Base-by-base conservation (phyloP, 140 eudicot genomes). In the Bidens hawaiensis region DNA sequence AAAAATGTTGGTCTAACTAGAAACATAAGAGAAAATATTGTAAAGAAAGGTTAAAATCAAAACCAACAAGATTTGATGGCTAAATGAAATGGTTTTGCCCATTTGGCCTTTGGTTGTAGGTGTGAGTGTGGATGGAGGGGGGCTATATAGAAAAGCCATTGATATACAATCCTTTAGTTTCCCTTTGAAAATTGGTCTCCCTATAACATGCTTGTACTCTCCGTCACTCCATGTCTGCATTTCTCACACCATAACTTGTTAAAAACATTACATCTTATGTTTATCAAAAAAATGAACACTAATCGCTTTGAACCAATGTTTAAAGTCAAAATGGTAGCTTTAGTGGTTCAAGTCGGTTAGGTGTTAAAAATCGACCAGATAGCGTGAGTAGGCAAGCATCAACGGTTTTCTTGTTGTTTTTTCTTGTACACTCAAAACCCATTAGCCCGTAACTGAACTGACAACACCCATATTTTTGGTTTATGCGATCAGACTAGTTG, bases 201-300 rank as follows among this genome's bases (percentile, higher is more conserved):
- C 97, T 31, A 90, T 90, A 40, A 90, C 97, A 70, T 90, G 95
- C 63, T 86, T 90, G 75, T 75, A 90, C 27, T 69, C 68, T 48
- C 95, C 95, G 30, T 67, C 79, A 47, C 90, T 86, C 95, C 94
- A 82, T 42, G 70, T 85, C 97, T 90, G 84, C 48, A 71, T 10
- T 15, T 24, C 3, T 64, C 53, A 72, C 30, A 65, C 5, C 48
- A 59, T 46, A 54, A 31, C 9, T 24, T 5, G 17, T 62, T 34
- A 47, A 30, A n/a, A 33, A 18, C n/a, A 36, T 6, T 41, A 31
- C n/a, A 55, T 55, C 21, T 53, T 51, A 12, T 23, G 23, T 51
- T 51, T 0, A 13, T 23, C 14, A 23, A 12, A 51, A 12, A 23
- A 11, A 10, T 51, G n/a, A 13, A 27, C 26, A 17, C 6, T 8